These are phyloP conservation scores for Neobulgaria alba DNA, from an alignment of 2,329 filamentous ascomycete species.

Conservation along the genomic window DNA sequence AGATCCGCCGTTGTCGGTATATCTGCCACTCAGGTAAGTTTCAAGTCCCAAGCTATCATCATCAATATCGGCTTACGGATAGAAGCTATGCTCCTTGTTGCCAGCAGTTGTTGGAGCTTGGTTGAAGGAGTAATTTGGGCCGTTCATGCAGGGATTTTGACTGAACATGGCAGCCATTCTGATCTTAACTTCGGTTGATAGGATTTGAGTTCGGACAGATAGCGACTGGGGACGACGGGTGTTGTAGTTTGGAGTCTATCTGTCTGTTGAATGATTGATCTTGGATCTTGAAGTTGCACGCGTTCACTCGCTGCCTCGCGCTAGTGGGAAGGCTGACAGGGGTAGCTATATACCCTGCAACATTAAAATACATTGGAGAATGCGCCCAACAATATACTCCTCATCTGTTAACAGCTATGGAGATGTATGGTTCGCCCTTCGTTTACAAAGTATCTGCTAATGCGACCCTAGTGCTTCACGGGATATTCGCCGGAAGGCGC, in stretches of 20 bases:
- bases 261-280: too few species aligned
- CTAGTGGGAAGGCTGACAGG: neutral
- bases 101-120: conserved; percentile 48
- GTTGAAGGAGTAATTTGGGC: conserved; percentile 60
- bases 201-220: too few species aligned
- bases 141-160: conserved; percentile 61
- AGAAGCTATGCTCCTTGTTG: conserved; percentile 72
- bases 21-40: conserved; percentile 44
- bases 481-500: conserved; percentile 52
- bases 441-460: conserved; percentile 14
- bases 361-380: too few species aligned
- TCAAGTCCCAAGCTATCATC: neutral
- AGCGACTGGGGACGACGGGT: too few species aligned
- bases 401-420: neutral
- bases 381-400: too few species aligned
- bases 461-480: conserved; percentile 31
- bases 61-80: conserved; percentile 59
- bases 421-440: conserved; percentile 13
- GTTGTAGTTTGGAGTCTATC: too few species aligned
- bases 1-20: conserved; percentile 96
- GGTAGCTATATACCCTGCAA: neutral
- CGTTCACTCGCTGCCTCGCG: neutral
- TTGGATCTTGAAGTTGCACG: neutral
- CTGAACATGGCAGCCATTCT: conserved; percentile 60
- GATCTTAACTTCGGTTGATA: too few species aligned